A percentile compares a stretch with the other conserved stretches of the same genome.
Evolutionary conservation across 1,284 basidiomycete species (phyloP).

Genomic region (Ceratobasidium sp.): DNA sequence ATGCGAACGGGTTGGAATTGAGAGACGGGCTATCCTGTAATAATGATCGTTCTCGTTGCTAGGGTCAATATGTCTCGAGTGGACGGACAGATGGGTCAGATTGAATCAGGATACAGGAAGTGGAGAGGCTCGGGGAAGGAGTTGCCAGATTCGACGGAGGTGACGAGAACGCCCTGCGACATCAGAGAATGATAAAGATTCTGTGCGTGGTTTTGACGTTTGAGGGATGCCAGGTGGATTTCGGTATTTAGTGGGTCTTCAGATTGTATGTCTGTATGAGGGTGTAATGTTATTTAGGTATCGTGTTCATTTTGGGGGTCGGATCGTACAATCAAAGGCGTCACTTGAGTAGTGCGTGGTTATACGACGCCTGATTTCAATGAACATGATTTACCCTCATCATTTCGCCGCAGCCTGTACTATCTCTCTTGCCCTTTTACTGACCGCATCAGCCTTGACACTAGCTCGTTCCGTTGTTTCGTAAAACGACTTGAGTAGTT

Average conservation of each 20-base stretch:
- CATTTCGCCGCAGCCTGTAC: conserved; percentile 19
- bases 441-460: conserved; percentile 45
- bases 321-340: background rate
- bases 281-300: too few relatives aligned
- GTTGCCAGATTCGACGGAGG: background rate
- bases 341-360: background rate
- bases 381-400: background rate
- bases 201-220: too few relatives aligned
- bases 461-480: conserved; percentile 37
- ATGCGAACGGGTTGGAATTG: background rate
- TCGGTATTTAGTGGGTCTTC: too few relatives aligned
- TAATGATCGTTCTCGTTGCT: background rate
- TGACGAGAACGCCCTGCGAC: too few relatives aligned
- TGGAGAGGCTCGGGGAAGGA: background rate
- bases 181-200: background rate
- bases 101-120: background rate
- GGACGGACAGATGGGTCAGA: background rate
- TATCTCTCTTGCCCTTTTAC: conserved; percentile 43
- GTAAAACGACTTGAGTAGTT: conserved; percentile 47
- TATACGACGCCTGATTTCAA: background rate
- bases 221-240: too few relatives aligned
- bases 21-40: conserved; percentile 5
- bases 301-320: too few relatives aligned
- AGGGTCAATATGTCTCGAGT: conserved; percentile 18
- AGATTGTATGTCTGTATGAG: too few relatives aligned